phyloP scores from a whole-genome alignment of 2,329 filamentous ascomycete genomes.

The Madurella fahalii region DNA sequence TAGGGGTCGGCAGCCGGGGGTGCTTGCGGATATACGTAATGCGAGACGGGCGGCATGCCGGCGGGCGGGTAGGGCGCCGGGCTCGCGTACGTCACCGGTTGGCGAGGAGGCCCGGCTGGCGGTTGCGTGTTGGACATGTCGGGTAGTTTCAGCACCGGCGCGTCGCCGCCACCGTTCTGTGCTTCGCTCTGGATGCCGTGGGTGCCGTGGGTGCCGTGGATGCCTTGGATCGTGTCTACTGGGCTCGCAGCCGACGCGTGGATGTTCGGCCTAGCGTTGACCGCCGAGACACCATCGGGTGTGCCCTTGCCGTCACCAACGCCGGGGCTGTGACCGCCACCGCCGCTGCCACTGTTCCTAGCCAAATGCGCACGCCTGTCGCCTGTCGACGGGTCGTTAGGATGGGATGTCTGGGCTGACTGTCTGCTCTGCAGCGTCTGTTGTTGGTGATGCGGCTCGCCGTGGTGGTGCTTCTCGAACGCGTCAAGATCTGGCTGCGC shows the following conservation, averaged over 20 bases:
- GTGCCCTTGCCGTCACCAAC: constrained; percentile 16
- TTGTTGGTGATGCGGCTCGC: constrained; percentile 17
- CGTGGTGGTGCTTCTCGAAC: constrained; percentile 16
- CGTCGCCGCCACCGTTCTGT: constrained; percentile 24
- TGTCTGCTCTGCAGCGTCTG: constrained; percentile 3
- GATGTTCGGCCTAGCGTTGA: constrained; percentile 11
- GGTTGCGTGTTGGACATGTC: constrained; percentile 28
- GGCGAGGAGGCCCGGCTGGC: constrained; percentile 23
- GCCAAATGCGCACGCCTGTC: constrained; percentile 10
- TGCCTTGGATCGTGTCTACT: constrained; percentile 8
- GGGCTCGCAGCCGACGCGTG: constrained; percentile 15
- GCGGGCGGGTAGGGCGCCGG: constrained; percentile 23
- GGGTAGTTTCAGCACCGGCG: constrained; percentile 17
- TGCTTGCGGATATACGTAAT: constrained; percentile 23
- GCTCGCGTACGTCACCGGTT: constrained; percentile 24
- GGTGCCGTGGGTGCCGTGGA: constrained; percentile 6
- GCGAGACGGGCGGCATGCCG: constrained; percentile 21
- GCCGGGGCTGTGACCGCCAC: constrained; percentile 10
- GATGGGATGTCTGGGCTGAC: constrained; percentile 1
- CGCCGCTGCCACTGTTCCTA: not conserved
- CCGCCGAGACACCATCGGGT: constrained; percentile 16
- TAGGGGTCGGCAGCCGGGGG: constrained; percentile 34
- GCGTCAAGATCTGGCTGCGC: constrained; percentile 21
- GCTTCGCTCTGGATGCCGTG: constrained; percentile 19
- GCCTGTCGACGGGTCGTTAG: constrained; percentile 8